Evolutionary conservation across 768 basidiomycete species (phyloP).

Genomic region (Rhodotorula toruloides): DNA sequence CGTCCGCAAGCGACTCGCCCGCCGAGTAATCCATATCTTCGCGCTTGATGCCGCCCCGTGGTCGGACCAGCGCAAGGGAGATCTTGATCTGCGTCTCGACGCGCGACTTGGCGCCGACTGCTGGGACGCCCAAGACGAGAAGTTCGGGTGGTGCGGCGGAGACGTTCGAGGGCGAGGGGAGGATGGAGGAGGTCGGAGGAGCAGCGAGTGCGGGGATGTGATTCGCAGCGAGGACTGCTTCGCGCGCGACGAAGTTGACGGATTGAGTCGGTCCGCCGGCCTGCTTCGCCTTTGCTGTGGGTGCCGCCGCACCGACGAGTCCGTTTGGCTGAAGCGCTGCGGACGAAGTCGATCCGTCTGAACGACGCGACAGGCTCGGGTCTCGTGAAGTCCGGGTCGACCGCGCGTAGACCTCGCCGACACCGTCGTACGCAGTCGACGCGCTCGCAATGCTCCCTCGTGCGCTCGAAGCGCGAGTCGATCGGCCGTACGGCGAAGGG

Average conservation of each 20-base stretch:
- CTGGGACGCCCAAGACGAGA: constrained; percentile 75
- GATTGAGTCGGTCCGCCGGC: not conserved
- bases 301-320: not conserved
- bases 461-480: not conserved
- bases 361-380: not conserved
- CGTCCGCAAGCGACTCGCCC: constrained; percentile 16
- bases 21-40: not conserved
- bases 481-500: not conserved
- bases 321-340: not conserved
- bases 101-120: constrained; percentile 76
- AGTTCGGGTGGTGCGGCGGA: constrained; percentile 55
- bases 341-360: not conserved
- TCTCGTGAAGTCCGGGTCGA: not conserved
- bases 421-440: not conserved
- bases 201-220: constrained; percentile 11
- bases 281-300: not conserved
- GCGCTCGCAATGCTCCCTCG: not conserved
- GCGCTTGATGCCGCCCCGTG: constrained; percentile 37
- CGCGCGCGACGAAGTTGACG: constrained; percentile 37
- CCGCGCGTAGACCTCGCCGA: not conserved
- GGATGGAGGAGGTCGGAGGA: constrained; percentile 38
- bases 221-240: constrained; percentile 29
- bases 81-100: constrained; percentile 94
- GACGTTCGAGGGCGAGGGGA: constrained; percentile 63
- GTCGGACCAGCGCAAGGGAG: constrained; percentile 57